Percentiles rank a stretch among this genome's conserved stretches.
These are phyloP conservation scores for Guillardia theta DNA, from an alignment of 78 protist genomes.

Conservation along the genomic window DNA sequence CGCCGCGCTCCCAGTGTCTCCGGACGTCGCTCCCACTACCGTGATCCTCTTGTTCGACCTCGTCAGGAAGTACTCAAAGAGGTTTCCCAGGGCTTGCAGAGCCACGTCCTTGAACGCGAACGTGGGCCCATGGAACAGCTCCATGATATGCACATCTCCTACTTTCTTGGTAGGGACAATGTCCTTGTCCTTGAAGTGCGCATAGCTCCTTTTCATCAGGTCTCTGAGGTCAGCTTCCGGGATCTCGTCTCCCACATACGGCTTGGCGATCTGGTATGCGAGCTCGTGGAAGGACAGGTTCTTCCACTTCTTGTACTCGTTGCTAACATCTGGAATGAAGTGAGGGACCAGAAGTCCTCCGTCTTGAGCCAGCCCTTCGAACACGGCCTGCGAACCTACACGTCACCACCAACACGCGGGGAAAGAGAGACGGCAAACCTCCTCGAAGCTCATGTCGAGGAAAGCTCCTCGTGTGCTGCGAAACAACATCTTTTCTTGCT, in stretches of 20 bases:
- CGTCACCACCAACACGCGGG: background rate
- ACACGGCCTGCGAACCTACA: conserved; percentile 37
- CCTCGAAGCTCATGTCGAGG: conserved; percentile 21
- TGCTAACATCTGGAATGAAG: conserved; percentile 42
- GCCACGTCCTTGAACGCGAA: conserved; percentile 84
- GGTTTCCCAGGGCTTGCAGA: conserved; percentile 71
- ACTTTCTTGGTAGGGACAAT: background rate
- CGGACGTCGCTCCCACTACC: conserved; percentile 77
- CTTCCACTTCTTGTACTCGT: background rate
- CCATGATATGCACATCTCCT: background rate
- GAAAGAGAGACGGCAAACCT: background rate
- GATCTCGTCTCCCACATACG: conserved; percentile 31
- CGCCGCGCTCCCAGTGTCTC: conserved; percentile 69
- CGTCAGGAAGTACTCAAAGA: conserved; percentile 57
- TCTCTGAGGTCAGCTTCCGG: background rate
- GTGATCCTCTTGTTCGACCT: conserved; percentile 46
- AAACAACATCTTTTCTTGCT: conserved; percentile 6
- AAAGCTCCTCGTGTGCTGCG: background rate
- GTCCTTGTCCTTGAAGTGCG: background rate
- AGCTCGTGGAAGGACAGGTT: conserved; percentile 30
- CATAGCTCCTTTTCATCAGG: background rate
- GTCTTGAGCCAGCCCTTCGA: conserved; percentile 56
- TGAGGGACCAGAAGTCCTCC: conserved; percentile 71
- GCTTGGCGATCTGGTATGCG: conserved; percentile 22
- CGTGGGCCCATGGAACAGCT: conserved; percentile 67